These are phyloP conservation scores for Trichoderma semiorbis DNA, from an alignment of 2,329 filamentous ascomycete genomes.

Conservation along the genomic window DNA sequence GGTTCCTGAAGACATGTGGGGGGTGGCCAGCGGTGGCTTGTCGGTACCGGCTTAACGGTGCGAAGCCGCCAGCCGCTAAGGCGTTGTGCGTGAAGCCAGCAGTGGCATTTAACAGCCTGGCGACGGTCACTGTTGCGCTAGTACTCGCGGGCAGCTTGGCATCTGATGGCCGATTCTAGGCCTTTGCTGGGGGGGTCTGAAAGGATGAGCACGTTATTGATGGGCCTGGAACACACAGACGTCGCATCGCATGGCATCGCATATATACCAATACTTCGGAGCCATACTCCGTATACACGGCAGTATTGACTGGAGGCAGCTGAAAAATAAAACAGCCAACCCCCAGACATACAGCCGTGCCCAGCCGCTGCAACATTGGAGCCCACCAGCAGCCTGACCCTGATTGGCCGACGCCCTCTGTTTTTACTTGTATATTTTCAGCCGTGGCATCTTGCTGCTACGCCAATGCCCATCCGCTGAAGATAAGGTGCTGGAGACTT, in stretches of 20 bases:
- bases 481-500: not conserved
- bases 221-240: not conserved
- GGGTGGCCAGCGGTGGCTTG: conserved; percentile 6
- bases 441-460: not conserved
- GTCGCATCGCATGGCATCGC: not conserved
- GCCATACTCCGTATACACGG: no score
- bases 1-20: conserved; percentile 15
- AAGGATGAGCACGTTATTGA: not conserved
- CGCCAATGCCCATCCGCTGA: not conserved
- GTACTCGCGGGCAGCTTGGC: not conserved
- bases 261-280: not conserved
- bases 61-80: conserved; percentile 9
- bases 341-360: not conserved
- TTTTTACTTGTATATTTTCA: not conserved
- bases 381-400: not conserved
- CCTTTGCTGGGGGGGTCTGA: not conserved
- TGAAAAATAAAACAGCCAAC: not conserved
- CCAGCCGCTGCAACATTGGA: not conserved
- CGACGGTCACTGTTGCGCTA: not conserved
- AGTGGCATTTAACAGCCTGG: not conserved
- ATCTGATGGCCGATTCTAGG: not conserved
- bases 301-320: not conserved
- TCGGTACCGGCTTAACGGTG: conserved; percentile 2
- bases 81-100: not conserved
- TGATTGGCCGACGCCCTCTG: not conserved